These are phyloP conservation scores for Pyricularia sp. DNA, from an alignment of 2,329 filamentous ascomycete species.

Conservation along the genomic window DNA sequence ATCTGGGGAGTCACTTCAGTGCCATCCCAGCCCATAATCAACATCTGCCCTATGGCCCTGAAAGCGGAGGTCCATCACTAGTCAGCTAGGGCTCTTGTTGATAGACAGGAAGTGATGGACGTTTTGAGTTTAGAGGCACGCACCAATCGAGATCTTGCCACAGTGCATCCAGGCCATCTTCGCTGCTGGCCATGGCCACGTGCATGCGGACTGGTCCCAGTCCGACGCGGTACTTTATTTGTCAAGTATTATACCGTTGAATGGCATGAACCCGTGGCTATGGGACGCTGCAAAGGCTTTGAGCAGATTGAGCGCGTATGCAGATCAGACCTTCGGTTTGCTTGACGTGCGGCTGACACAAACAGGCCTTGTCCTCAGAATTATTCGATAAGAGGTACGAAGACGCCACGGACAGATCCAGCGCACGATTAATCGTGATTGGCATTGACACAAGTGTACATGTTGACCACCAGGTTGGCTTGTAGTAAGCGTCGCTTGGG, in stretches of 20 bases:
- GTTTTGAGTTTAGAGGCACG: conserved; percentile 20
- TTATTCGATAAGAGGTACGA: background rate
- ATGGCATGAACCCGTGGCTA: background rate
- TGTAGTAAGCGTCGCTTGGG: background rate
- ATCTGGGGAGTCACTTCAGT: conserved; percentile 78
- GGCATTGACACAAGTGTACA: background rate
- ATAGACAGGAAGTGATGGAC: background rate
- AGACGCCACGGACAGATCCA: background rate
- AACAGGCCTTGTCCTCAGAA: background rate
- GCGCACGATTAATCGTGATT: background rate
- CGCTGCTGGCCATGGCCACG: conserved; percentile 11
- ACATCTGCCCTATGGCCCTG: conserved; percentile 65
- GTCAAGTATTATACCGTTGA: background rate
- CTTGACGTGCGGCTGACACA: background rate
- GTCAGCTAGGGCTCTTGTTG: conserved; percentile 19
- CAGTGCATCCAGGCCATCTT: conserved; percentile 48
- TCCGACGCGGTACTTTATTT: background rate
- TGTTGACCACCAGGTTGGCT: background rate
- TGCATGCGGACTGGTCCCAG: background rate
- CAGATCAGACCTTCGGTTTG: background rate
- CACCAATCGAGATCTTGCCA: conserved; percentile 74
- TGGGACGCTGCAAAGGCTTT: background rate
- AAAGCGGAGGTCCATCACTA: conserved; percentile 11
- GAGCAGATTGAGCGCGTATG: background rate
- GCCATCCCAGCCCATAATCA: conserved; percentile 82